Evolutionary conservation across 352 stramenopile genomes (phyloP), one percentile per base, ranked within the genome.

Genomic region (Albugo laibachii): DNA sequence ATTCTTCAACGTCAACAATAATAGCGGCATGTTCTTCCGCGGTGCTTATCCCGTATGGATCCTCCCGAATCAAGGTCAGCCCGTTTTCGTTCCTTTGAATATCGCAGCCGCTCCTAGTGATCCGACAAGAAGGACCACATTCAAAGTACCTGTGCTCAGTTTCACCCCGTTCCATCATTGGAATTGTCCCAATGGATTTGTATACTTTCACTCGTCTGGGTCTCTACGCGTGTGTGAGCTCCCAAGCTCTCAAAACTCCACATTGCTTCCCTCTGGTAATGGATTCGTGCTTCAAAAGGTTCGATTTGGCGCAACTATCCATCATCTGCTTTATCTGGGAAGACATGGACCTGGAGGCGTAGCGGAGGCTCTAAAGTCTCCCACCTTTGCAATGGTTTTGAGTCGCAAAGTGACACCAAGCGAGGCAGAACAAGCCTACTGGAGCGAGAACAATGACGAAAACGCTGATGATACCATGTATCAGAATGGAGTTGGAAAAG

Each of bases 161-260:
- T 88, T 85, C 48, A 89, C 78, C 24, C 68, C 76, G 0, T 92
- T 92, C 54, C 73, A 92, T 31, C 78, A 92, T 45, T 86, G 73
- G 74, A 89, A 92, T 48, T 92, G 76, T 39, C 78, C 78, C 1
- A 80, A 85, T 48, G 78, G 78, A 0, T 92, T 92, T 50, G 86
- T 88, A 44, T 92, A 88, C 52, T 92, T 84, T 61, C 78, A 92
- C 47, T 89, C 76, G 3, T 62, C 73, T 11, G 78, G 78, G 18
- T 65, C 64, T 1, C 60, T 92, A 13, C 75, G 78, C 2, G 75
- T 92, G 2, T 92, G 78, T 36, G 76, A 92, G 45, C 58, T 87
- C 14, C 78, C 78, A 4, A 81, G 76, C 0, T 83, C 59, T 35
- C 80, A 80, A 36, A 83, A 68, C 0, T 69, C 72, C 20, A 83